Evolutionary conservation across 169 alveolate species (phyloP).

Genomic region (Babesia caballi): DNA sequence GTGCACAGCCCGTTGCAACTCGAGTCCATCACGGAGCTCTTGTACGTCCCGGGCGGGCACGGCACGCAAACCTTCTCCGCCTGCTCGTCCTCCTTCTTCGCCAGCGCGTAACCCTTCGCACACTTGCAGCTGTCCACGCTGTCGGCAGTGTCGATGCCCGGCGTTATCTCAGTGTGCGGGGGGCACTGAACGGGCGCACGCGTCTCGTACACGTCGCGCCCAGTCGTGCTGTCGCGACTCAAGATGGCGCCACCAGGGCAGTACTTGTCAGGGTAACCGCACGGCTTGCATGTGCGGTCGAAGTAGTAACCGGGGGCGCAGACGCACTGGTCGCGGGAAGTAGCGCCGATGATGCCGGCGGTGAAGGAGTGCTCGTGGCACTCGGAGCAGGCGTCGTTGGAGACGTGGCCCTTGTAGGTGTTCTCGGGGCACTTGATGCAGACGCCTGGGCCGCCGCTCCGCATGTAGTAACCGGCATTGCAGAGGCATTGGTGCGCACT

Average conservation of each 20-base stretch:
- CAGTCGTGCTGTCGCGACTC: slow-evolving; percentile 46
- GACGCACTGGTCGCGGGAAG: slow-evolving; percentile 74
- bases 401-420: slow-evolving; percentile 47
- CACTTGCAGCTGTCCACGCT: slow-evolving; percentile 77
- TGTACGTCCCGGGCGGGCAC: slow-evolving; percentile 79
- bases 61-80: slow-evolving; percentile 69
- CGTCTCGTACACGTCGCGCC: slow-evolving; percentile 22
- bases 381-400: slow-evolving; percentile 69
- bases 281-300: slow-evolving; percentile 70
- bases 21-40: slow-evolving; percentile 80
- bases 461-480: slow-evolving; percentile 55
- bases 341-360: slow-evolving; percentile 58
- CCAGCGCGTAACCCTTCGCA: slow-evolving; percentile 75
- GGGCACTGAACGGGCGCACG: slow-evolving; percentile 73
- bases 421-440: slow-evolving; percentile 68
- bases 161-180: slow-evolving; percentile 71
- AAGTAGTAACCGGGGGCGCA: slow-evolving; percentile 78
- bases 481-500: slow-evolving; percentile 66
- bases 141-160: slow-evolving; percentile 78
- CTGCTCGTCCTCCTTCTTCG: slow-evolving; percentile 19
- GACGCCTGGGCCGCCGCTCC: neutral
- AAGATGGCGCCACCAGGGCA: slow-evolving; percentile 83
- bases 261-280: slow-evolving; percentile 67
- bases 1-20: slow-evolving; percentile 78
- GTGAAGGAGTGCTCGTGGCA: slow-evolving; percentile 73